These are phyloP conservation scores for Podila horticola DNA, from an alignment of 192 early-diverging fungal genomes.

Conservation along the genomic window DNA sequence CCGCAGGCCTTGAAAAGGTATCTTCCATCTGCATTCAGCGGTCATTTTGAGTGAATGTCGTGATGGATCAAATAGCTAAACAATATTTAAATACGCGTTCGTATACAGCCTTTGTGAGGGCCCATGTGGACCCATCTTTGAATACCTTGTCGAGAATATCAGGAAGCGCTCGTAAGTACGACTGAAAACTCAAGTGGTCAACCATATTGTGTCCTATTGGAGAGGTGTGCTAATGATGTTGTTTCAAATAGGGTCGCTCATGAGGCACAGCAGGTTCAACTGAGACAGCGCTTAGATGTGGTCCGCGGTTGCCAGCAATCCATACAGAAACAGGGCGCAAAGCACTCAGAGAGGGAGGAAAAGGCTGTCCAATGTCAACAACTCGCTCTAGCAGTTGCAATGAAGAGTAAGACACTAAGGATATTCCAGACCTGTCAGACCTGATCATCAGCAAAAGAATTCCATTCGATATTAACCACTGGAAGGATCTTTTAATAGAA, in stretches of 20 bases:
- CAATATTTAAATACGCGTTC: neutral
- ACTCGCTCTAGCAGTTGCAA: constrained; percentile 15
- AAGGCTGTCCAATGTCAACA: constrained; percentile 8
- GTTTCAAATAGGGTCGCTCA: neutral
- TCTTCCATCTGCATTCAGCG: no score
- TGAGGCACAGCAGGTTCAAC: neutral
- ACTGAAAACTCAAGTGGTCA: no score
- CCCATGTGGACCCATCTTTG: constrained; percentile 23
- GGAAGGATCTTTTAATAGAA: constrained; percentile 10
- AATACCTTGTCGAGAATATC: constrained; percentile 22
- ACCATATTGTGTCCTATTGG: neutral
- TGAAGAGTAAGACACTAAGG: constrained; percentile 21
- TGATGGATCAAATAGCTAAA: neutral
- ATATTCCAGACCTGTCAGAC: neutral
- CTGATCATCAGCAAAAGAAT: neutral
- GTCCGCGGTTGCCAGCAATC: no score
- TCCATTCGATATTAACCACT: neutral
- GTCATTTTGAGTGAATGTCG: no score
- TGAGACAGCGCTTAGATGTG: no score
- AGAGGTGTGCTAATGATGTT: neutral
- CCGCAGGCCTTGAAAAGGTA: constrained; percentile 18
- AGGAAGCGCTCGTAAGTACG: constrained; percentile 28
- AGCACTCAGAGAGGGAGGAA: neutral
- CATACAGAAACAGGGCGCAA: neutral
- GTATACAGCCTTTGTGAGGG: constrained; percentile 28